Evolutionary conservation across 2,329 filamentous ascomycete species (phyloP).

Genomic region (Alternaria ventricosa): DNA sequence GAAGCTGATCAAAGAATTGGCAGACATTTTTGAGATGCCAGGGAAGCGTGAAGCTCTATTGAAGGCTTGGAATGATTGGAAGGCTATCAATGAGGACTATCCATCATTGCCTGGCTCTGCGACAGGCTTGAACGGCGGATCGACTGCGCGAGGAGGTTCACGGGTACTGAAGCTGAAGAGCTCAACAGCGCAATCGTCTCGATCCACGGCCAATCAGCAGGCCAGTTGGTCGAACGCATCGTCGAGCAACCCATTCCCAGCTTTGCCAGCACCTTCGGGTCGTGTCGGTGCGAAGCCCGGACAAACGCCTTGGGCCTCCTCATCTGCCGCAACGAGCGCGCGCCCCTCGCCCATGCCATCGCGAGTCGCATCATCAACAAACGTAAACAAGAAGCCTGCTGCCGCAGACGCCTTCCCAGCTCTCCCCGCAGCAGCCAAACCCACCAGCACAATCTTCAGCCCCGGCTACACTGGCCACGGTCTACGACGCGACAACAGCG

Average conservation of each 20-base stretch:
- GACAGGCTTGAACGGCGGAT: slow-evolving; percentile 49
- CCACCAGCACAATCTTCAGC: slow-evolving; percentile 61
- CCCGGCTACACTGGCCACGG: slow-evolving; percentile 57
- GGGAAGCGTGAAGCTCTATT: slow-evolving; percentile 74
- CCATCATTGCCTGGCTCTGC: slow-evolving; percentile 79
- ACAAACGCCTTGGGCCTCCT: slow-evolving; percentile 46
- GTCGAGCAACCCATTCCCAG: slow-evolving; percentile 42
- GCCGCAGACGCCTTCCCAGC: slow-evolving; percentile 76
- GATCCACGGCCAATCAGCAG: slow-evolving; percentile 63
- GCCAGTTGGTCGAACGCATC: slow-evolving; percentile 63
- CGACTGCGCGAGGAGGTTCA: slow-evolving; percentile 61
- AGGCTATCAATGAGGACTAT: slow-evolving; percentile 94
- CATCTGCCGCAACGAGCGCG: slow-evolving; percentile 31
- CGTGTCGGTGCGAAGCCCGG: slow-evolving; percentile 46
- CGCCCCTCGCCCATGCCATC: slow-evolving; percentile 50
- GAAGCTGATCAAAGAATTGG: slow-evolving; percentile 87
- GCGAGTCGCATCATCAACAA: slow-evolving; percentile 36
- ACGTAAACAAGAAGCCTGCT: slow-evolving; percentile 32
- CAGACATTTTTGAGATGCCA: slow-evolving; percentile 89
- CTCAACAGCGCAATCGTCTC: slow-evolving; percentile 71
- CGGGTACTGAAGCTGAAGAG: slow-evolving; percentile 73
- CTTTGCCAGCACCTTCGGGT: slow-evolving; percentile 35
- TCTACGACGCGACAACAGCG: slow-evolving; percentile 52
- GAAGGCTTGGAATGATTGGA: slow-evolving; percentile 93
- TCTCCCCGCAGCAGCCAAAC: slow-evolving; percentile 77